Conservation (phyloP, 176 grass and related monocot species). For the Triticum urartu region DNA sequence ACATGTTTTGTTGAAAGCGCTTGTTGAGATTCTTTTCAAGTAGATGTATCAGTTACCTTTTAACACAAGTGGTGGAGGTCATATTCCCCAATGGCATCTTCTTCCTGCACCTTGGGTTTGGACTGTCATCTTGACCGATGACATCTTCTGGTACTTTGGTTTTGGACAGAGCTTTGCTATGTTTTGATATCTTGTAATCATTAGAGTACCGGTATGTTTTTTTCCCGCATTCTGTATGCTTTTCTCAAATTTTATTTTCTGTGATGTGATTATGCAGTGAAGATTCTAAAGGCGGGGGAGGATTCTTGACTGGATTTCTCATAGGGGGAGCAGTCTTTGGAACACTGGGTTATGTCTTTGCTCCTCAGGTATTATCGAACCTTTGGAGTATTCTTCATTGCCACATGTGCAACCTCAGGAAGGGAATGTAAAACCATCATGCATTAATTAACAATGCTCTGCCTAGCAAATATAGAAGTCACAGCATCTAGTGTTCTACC, state of each 20-base stretch:
- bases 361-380: slow-evolving; percentile 48
- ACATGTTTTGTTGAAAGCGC: neutral
- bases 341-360: slow-evolving; percentile 65
- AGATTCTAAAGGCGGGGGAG: slow-evolving; percentile 56
- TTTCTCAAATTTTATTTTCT: neutral
- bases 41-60: neutral
- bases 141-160: neutral
- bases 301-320: slow-evolving; percentile 67
- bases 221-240: neutral
- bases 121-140: neutral
- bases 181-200: slow-evolving; percentile 11
- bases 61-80: neutral
- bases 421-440: neutral
- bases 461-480: neutral
- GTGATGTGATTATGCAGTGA: slow-evolving; percentile 36
- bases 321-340: slow-evolving; percentile 70
- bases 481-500: neutral
- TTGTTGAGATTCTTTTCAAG: neutral
- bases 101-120: neutral
- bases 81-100: neutral
- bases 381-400: too few species aligned
- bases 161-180: neutral
- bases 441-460: neutral
- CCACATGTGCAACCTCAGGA: too few species aligned
- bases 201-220: neutral